phyloP scores from a whole-genome alignment of 768 basidiomycete genomes.

The Artomyces pyxidatus region DNA sequence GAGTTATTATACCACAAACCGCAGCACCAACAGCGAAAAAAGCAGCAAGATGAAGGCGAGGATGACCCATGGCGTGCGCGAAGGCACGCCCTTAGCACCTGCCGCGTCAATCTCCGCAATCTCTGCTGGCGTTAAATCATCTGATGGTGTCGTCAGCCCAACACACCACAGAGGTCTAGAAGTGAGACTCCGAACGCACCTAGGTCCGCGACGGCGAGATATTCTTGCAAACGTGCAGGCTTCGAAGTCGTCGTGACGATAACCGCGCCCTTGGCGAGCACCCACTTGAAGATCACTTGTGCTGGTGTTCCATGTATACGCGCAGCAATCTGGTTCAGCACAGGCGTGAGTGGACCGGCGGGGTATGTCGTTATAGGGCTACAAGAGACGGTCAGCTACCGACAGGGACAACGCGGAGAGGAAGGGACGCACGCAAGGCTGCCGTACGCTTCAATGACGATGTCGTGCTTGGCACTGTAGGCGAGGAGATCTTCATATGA shows the following conservation, averaged over 20 bases:
- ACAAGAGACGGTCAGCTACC: not conserved
- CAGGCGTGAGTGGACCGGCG: conserved; percentile 49
- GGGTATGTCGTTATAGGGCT: conserved; percentile 46
- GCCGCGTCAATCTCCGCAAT: not conserved
- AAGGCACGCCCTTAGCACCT: too few species aligned
- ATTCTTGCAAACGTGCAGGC: not conserved
- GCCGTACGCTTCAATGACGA: conserved; percentile 51
- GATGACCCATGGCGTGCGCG: too few species aligned
- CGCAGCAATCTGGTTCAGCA: conserved; percentile 37
- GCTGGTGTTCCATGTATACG: conserved; percentile 40
- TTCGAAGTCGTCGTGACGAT: conserved; percentile 38
- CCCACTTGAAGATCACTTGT: conserved; percentile 61
- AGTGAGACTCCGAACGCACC: not conserved
- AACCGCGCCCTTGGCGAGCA: conserved; percentile 46
- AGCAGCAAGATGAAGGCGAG: not conserved
- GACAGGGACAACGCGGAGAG: conserved; percentile 18
- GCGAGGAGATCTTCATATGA: conserved; percentile 41
- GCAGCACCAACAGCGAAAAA: not conserved
- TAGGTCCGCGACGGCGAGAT: not conserved
- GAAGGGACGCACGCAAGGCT: conserved; percentile 33
- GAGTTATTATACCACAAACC: not conserved
- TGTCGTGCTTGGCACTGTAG: conserved; percentile 39
- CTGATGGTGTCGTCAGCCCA: too few species aligned
- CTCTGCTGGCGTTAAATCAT: not conserved
- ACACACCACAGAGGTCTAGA: too few species aligned